Percentiles rank a stretch among this genome's conserved stretches.
Evolutionary conservation across 1,139 yeast genomes (phyloP).

Genomic region (Yamadazyma friedrichii): DNA sequence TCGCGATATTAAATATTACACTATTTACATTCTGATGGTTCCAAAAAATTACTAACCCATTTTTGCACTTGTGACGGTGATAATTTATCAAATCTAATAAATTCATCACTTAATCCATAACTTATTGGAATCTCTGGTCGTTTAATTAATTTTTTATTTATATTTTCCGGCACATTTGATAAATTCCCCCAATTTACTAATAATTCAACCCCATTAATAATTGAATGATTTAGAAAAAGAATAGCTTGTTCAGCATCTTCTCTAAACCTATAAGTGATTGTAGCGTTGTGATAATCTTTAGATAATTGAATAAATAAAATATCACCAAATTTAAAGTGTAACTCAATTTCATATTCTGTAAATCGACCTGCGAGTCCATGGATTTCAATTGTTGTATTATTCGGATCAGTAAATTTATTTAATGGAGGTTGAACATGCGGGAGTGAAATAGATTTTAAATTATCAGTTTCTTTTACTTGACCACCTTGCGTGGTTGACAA

Average conservation of each 20-base stretch:
- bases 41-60: conserved; percentile 11
- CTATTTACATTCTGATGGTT: conserved; percentile 11
- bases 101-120: conserved; percentile 17
- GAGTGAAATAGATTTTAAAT: conserved; percentile 15
- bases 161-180: not conserved
- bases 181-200: conserved; percentile 35
- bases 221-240: conserved; percentile 29
- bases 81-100: conserved; percentile 20
- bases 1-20: conserved; percentile 4
- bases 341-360: conserved; percentile 29
- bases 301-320: conserved; percentile 25
- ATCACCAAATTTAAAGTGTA: conserved; percentile 38
- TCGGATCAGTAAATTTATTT: conserved; percentile 33
- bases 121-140: conserved; percentile 16
- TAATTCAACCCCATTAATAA: conserved; percentile 30
- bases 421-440: conserved; percentile 37
- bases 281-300: conserved; percentile 22
- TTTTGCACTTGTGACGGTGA: conserved; percentile 12
- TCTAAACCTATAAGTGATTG: conserved; percentile 28
- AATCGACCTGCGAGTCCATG: conserved; percentile 29
- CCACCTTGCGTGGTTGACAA: conserved; percentile 20
- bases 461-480: conserved; percentile 5
- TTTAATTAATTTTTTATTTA: conserved; percentile 9
- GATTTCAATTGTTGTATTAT: conserved; percentile 32
- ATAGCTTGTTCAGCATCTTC: conserved; percentile 39